Percentiles rank a stretch among this genome's conserved stretches.
phyloP scores from a whole-genome alignment of 805 yeast genomes.

The Wickerhamiella spandovensis region DNA sequence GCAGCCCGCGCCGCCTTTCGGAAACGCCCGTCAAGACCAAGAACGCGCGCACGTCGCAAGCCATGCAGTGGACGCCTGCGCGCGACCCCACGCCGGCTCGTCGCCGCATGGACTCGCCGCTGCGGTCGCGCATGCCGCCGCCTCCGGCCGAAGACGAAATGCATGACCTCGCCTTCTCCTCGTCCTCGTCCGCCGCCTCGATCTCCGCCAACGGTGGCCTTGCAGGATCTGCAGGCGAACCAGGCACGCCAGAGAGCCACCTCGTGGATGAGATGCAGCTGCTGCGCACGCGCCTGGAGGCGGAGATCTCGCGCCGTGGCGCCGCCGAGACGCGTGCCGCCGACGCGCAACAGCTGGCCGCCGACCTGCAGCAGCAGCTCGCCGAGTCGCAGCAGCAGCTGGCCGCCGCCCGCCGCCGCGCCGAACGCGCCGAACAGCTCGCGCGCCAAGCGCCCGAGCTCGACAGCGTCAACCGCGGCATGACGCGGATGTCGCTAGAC shows the following conservation, averaged over 20 bases:
- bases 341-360: neutral
- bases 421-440: neutral
- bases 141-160: neutral
- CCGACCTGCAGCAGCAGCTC: neutral
- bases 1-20: neutral
- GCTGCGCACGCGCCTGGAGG: neutral
- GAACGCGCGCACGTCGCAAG: slow-evolving; percentile 6
- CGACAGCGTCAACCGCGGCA: neutral
- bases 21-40: neutral
- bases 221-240: neutral
- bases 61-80: slow-evolving; percentile 18
- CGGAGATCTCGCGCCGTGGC: neutral
- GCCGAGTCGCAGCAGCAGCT: neutral
- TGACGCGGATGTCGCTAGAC: neutral
- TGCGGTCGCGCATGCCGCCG: neutral
- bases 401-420: neutral
- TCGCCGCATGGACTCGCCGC: slow-evolving; percentile 9
- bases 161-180: neutral
- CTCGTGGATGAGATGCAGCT: neutral
- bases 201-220: neutral
- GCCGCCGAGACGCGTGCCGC: neutral
- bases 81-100: slow-evolving; percentile 11
- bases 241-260: neutral
- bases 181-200: too few species aligned
- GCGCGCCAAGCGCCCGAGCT: neutral